These are phyloP conservation scores for Mesembryanthemum crystallinum DNA, from an alignment of 148 eudicot species.

Conservation along the genomic window DNA sequence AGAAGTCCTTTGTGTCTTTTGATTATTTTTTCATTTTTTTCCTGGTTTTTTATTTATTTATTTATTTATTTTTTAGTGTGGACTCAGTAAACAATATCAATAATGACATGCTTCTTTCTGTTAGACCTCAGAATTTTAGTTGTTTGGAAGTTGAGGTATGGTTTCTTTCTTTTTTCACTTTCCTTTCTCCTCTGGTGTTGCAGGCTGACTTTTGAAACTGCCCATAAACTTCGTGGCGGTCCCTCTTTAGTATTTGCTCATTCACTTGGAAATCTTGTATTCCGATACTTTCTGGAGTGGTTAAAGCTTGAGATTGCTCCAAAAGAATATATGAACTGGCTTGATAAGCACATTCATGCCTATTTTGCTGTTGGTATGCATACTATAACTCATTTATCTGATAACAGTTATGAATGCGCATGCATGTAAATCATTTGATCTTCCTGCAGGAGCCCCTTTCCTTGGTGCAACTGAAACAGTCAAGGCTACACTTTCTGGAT, in stretches of 20 bases:
- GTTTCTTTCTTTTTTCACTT: not conserved
- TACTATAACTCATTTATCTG: slow-evolving; percentile 2
- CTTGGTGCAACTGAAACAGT: slow-evolving; percentile 80
- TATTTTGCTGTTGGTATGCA: slow-evolving; percentile 97
- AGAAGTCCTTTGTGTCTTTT: slow-evolving; percentile 10
- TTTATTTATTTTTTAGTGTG: not conserved
- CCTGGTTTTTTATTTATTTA: not conserved
- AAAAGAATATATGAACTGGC: slow-evolving; percentile 77
- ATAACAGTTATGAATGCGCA: slow-evolving; percentile 7
- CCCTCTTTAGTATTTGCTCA: slow-evolving; percentile 95
- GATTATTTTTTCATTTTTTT: not conserved
- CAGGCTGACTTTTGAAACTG: slow-evolving; percentile 96
- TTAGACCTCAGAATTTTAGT: not conserved
- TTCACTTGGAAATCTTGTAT: slow-evolving; percentile 90
- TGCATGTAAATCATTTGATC: slow-evolving; percentile 2
- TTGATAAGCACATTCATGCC: slow-evolving; percentile 94
- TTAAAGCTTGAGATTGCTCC: slow-evolving; percentile 95
- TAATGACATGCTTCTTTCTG: slow-evolving; percentile 3
- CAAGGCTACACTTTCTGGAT: slow-evolving; percentile 77
- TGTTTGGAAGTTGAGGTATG: slow-evolving; percentile 12
- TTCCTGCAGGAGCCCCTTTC: slow-evolving; percentile 74
- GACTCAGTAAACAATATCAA: not conserved
- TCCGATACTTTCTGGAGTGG: slow-evolving; percentile 97
- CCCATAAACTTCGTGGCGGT: slow-evolving; percentile 90
- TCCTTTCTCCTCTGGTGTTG: slow-evolving; percentile 23